A percentile compares a stretch with the other conserved stretches of the same genome.
Conservation (phyloP, 331 rosid species). For the Malus hybrid region DNA sequence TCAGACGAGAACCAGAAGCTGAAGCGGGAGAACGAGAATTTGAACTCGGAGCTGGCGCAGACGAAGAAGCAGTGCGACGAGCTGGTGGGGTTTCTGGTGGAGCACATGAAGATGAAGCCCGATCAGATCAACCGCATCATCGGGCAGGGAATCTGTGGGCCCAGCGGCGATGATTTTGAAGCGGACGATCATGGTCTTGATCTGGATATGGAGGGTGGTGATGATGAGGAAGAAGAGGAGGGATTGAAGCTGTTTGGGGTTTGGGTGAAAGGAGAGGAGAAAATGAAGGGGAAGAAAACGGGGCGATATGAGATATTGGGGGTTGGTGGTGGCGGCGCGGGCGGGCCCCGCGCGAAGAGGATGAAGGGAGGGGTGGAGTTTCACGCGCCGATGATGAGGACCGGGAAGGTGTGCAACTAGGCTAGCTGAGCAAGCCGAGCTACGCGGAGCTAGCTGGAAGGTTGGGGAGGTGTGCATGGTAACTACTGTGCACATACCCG, state of each 20-base stretch:
- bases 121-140: slow-evolving; percentile 62
- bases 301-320: slow-evolving; percentile 34
- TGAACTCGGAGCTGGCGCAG: slow-evolving; percentile 57
- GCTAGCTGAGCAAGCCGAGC: background rate
- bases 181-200: background rate
- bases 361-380: slow-evolving; percentile 38
- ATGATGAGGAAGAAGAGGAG: slow-evolving; percentile 8
- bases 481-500: background rate
- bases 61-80: slow-evolving; percentile 78
- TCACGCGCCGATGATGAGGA: slow-evolving; percentile 26
- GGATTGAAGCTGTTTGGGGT: slow-evolving; percentile 88
- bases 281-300: slow-evolving; percentile 32
- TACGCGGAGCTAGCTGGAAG: background rate
- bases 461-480: background rate
- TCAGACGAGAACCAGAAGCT: slow-evolving; percentile 66
- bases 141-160: slow-evolving; percentile 34
- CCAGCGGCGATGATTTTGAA: slow-evolving; percentile 23
- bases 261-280: slow-evolving; percentile 49
- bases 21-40: slow-evolving; percentile 59
- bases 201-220: background rate
- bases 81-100: slow-evolving; percentile 42
- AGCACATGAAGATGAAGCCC: slow-evolving; percentile 50
- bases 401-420: slow-evolving; percentile 53
- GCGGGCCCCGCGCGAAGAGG: slow-evolving; percentile 37
- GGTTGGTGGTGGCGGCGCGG: slow-evolving; percentile 27